These are phyloP conservation scores for Melampsora americana DNA, from an alignment of 1,284 basidiomycete species.

Conservation along the genomic window DNA sequence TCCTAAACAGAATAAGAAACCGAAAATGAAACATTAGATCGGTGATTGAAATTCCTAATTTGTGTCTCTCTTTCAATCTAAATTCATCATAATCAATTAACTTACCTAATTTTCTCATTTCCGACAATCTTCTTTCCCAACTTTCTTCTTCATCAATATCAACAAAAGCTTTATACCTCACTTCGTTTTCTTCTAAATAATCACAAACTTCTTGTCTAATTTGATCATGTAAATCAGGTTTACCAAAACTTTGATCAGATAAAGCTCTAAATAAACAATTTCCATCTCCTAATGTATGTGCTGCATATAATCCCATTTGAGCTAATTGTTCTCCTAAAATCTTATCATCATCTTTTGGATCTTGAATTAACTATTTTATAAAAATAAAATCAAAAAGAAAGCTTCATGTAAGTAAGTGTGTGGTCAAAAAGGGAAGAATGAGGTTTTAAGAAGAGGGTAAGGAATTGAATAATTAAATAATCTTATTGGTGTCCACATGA, in stretches of 20 bases:
- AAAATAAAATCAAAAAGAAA: neutral
- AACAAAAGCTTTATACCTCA: constrained; percentile 79
- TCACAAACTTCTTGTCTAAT: constrained; percentile 74
- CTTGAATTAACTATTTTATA: constrained; percentile 21
- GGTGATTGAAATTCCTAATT: too few species aligned
- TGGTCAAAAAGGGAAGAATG: too few species aligned
- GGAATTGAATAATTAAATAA: neutral
- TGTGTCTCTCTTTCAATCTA: neutral
- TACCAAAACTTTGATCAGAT: constrained; percentile 74
- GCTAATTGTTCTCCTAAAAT: constrained; percentile 40
- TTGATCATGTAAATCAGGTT: constrained; percentile 66
- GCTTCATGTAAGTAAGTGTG: too few species aligned
- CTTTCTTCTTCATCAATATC: constrained; percentile 70
- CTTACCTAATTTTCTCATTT: constrained; percentile 72
- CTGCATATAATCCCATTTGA: constrained; percentile 46
- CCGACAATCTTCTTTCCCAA: constrained; percentile 64
- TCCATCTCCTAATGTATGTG: constrained; percentile 71
- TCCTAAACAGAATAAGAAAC: constrained; percentile 57
- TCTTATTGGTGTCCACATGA: neutral
- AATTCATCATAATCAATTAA: constrained; percentile 34
- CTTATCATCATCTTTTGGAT: constrained; percentile 27
- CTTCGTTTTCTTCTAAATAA: constrained; percentile 69
- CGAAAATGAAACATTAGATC: too few species aligned
- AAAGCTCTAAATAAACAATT: constrained; percentile 82
- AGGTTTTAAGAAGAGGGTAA: neutral